Base-by-base conservation (phyloP, 192 early-diverging fungal genomes). In the Mortierella hygrophila region DNA sequence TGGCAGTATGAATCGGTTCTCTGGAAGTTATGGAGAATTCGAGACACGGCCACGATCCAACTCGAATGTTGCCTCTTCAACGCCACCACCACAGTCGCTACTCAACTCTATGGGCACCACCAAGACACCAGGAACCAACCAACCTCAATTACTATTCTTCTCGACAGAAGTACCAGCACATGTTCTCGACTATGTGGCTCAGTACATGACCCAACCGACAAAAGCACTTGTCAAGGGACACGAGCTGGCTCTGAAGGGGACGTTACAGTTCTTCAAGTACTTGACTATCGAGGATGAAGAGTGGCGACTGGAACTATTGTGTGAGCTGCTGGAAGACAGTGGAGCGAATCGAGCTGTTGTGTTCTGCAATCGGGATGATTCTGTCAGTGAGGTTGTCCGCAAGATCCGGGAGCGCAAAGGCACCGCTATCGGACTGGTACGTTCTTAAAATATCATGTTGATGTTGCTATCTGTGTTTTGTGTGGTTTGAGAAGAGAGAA, bases 261-360 rank as follows among this genome's bases (percentile, higher is more conserved):
- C 81, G 26, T 41, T 86, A 40, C 84, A 86, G 40, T 86, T 81
- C 23, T 86, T 86, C 76, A 86, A 86, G 54, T 86, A 86, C 72
- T 72, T 86, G 75, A 81, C 84, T 4, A 72, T 80, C 15, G 84
- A 86, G 15, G 79, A 86, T 41, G 84, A 80, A 29, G 79, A 78
- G 20, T 86, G 84, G 84, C 78, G 79, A 13, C 52, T 81, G n/a
- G 78, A 77, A 38, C 47, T 74, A 10, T 75, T 86, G 5, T 81
- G 75, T 35, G 84, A 81, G 13, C 23, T 81, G 16, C 68, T 86
- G 44, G 84, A 86, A 40, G 84, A 86, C 32, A 86, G 84, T 78
- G 84, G 75, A 16, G 84, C 79, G 18, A 72, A 78, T 37, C 70
- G 84, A 3, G 75, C 79, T 15, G 76, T 81, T 6, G 79, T 86